These are phyloP conservation scores for Simplicillium aogashimaense DNA, from an alignment of 2,329 filamentous ascomycete genomes.

Conservation along the genomic window DNA sequence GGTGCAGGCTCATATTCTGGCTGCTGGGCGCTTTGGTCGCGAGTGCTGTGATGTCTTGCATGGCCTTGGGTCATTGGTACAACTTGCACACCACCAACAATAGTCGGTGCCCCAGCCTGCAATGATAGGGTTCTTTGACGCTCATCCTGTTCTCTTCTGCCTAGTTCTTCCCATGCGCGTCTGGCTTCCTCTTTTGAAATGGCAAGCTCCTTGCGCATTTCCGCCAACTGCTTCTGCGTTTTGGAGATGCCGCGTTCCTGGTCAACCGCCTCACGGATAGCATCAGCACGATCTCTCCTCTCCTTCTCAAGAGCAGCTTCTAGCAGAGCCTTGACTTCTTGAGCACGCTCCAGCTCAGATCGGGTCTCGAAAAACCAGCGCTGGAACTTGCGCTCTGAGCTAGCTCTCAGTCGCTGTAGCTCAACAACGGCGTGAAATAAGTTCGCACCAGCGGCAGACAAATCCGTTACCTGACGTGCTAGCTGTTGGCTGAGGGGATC, in stretches of 20 bases:
- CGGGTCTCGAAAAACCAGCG: slow-evolving; percentile 97
- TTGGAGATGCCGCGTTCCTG: slow-evolving; percentile 64
- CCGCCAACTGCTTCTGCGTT: slow-evolving; percentile 68
- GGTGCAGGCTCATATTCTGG: background rate
- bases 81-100: slow-evolving; percentile 89
- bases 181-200: slow-evolving; percentile 96
- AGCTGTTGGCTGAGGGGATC: slow-evolving; percentile 82
- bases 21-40: slow-evolving; percentile 8
- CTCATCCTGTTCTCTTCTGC: slow-evolving; percentile 85
- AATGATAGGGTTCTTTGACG: slow-evolving; percentile 78
- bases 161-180: slow-evolving; percentile 93
- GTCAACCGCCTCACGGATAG: slow-evolving; percentile 54
- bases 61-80: slow-evolving; percentile 78
- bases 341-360: slow-evolving; percentile 73
- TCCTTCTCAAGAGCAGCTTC: slow-evolving; percentile 68
- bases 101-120: slow-evolving; percentile 75
- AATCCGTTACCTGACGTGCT: slow-evolving; percentile 86
- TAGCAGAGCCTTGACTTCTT: slow-evolving; percentile 75
- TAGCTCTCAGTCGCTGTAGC: slow-evolving; percentile 83
- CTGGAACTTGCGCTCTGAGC: slow-evolving; percentile 95
- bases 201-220: slow-evolving; percentile 85
- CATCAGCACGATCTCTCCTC: slow-evolving; percentile 57
- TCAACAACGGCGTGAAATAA: slow-evolving; percentile 97
- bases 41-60: slow-evolving; percentile 39
- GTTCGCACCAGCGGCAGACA: slow-evolving; percentile 95